A percentile compares a stretch with the other conserved stretches of the same genome.
Conservation (phyloP, 2,329 filamentous ascomycete genomes). For the Xylariales sp. region DNA sequence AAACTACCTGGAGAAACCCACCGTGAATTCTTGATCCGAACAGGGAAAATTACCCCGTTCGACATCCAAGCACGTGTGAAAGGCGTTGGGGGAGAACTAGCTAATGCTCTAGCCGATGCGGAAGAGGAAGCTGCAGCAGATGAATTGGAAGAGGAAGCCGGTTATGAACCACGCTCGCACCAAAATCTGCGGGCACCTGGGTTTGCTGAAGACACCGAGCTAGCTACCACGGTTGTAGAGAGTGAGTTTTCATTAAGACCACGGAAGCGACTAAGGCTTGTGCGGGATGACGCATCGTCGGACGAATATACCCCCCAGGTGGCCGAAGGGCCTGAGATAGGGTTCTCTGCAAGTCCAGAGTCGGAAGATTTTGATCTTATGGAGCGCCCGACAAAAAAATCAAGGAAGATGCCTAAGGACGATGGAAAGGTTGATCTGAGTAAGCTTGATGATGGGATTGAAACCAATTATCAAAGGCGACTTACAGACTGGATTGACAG, state of each 20-base stretch:
- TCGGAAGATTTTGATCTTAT: conserved; percentile 55
- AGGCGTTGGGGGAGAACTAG: conserved; percentile 75
- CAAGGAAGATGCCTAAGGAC: conserved; percentile 54
- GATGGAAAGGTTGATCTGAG: conserved; percentile 62
- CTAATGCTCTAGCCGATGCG: conserved; percentile 82
- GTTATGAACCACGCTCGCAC: conserved; percentile 71
- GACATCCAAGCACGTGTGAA: conserved; percentile 75
- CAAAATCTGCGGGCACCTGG: conserved; percentile 79
- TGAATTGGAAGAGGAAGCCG: conserved; percentile 58
- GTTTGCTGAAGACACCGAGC: conserved; percentile 66
- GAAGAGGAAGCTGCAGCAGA: conserved; percentile 76
- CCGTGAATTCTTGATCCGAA: conserved; percentile 91
- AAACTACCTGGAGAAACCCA: conserved; percentile 83
- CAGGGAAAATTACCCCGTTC: conserved; percentile 97
- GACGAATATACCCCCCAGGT: conserved; percentile 59
- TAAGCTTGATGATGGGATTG: conserved; percentile 87
- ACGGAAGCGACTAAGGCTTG: conserved; percentile 64
- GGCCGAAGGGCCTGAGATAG: conserved; percentile 46
- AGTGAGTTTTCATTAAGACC: conserved; percentile 69
- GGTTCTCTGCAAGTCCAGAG: conserved; percentile 51
- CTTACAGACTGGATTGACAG: conserved; percentile 79
- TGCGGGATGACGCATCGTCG: conserved; percentile 53
- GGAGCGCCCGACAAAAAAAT: conserved; percentile 56
- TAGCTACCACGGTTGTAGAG: conserved; percentile 52
- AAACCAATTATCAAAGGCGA: conserved; percentile 80